phyloP scores from a whole-genome alignment of 2,329 filamentous ascomycete species.

The Arthrocladium fulminans region DNA sequence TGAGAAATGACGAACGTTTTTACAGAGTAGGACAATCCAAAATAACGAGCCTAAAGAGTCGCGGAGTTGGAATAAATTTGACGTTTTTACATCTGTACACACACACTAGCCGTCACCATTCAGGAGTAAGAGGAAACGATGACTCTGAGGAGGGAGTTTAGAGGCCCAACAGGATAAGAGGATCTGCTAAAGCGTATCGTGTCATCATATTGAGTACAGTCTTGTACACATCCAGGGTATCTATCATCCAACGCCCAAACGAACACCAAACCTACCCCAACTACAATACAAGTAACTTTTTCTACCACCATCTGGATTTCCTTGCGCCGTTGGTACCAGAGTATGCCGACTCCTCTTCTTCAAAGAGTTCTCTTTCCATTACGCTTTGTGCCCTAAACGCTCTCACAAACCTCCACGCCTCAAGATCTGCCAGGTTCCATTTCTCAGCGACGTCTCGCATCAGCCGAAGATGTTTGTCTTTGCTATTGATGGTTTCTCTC shows the following conservation, averaged over 20 bases:
- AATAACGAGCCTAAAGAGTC: too few relatives aligned
- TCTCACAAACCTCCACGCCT: slow-evolving; percentile 55
- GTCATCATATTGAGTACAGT: neutral
- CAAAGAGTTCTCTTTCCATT: slow-evolving; percentile 51
- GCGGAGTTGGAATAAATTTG: too few relatives aligned
- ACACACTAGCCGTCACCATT: too few relatives aligned
- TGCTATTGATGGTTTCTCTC: slow-evolving; percentile 36
- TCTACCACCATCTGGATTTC: slow-evolving; percentile 4
- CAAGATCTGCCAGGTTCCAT: slow-evolving; percentile 55
- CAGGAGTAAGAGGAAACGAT: too few relatives aligned
- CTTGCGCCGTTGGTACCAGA: neutral
- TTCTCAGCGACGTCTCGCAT: slow-evolving; percentile 40
- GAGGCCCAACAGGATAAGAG: neutral
- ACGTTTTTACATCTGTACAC: too few relatives aligned
- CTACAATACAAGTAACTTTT: neutral
- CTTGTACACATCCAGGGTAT: neutral
- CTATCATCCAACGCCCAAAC: neutral
- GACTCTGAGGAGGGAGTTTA: too few relatives aligned
- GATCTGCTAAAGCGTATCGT: neutral
- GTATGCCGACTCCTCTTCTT: slow-evolving; percentile 43
- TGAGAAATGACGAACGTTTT: too few relatives aligned
- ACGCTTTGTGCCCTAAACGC: slow-evolving; percentile 49
- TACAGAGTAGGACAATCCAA: too few relatives aligned
- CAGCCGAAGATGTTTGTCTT: slow-evolving; percentile 29
- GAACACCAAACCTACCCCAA: neutral